Percentiles rank a stretch among this genome's conserved stretches.
Evolutionary conservation across 2,329 filamentous ascomycete species (phyloP).

Genomic region (Cephalotrichum gorgonifer): DNA sequence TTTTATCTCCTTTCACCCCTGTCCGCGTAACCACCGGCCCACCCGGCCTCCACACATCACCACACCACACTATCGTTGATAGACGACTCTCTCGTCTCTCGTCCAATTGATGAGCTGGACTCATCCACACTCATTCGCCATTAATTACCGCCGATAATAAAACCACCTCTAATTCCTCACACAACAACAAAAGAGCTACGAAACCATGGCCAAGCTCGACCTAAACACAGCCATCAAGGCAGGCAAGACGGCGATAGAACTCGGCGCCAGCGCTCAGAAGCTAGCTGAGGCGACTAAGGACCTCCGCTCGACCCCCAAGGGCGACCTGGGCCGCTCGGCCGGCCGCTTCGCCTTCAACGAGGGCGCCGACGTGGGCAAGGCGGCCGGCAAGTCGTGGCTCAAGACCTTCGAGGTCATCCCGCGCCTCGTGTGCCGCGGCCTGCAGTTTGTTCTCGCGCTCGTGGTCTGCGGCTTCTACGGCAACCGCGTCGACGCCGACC

Average conservation of each 20-base stretch:
- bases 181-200: neutral
- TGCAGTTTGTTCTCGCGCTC: slow-evolving; percentile 62
- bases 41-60: neutral
- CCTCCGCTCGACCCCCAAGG: slow-evolving; percentile 21
- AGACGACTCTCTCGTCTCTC: neutral
- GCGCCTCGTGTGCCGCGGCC: slow-evolving; percentile 45
- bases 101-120: slow-evolving; percentile 4
- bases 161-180: neutral
- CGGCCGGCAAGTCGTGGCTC: slow-evolving; percentile 31
- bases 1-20: neutral
- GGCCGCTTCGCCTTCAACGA: slow-evolving; percentile 22
- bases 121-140: neutral
- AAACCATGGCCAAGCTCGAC: slow-evolving; percentile 18
- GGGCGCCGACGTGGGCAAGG: slow-evolving; percentile 26
- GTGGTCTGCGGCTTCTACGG: slow-evolving; percentile 61
- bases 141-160: neutral
- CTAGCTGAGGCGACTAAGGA: slow-evolving; percentile 16
- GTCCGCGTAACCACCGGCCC: neutral
- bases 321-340: slow-evolving; percentile 20
- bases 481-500: slow-evolving; percentile 41
- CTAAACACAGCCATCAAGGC: slow-evolving; percentile 19
- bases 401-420: slow-evolving; percentile 34
- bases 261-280: slow-evolving; percentile 17
- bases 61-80: neutral
- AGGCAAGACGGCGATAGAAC: slow-evolving; percentile 21